These are phyloP conservation scores for Tolypocladium capitatum DNA, from an alignment of 2,329 filamentous ascomycete genomes.

Conservation along the genomic window DNA sequence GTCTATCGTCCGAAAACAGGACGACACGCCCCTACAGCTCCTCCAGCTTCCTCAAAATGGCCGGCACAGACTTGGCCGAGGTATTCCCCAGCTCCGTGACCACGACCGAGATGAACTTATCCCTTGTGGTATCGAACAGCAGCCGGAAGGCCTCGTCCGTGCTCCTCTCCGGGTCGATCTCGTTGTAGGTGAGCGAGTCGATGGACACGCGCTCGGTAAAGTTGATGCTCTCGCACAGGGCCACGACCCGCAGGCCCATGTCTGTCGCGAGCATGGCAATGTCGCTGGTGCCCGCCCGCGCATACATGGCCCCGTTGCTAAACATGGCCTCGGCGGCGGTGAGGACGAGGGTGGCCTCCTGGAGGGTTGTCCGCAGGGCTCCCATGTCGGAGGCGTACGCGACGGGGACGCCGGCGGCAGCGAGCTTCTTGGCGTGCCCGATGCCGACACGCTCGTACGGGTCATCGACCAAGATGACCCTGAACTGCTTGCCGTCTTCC, in stretches of 20 bases:
- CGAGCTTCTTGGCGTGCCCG: constrained; percentile 54
- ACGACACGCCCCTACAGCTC: constrained; percentile 26
- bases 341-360: constrained; percentile 56
- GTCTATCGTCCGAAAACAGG: not conserved
- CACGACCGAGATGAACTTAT: constrained; percentile 75
- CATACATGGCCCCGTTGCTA: constrained; percentile 84
- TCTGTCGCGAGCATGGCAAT: constrained; percentile 73
- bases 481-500: constrained; percentile 58
- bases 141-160: constrained; percentile 43
- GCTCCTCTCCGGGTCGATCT: constrained; percentile 66
- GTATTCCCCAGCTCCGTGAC: constrained; percentile 84
- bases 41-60: constrained; percentile 43
- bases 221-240: constrained; percentile 90
- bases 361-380: constrained; percentile 61
- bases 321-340: constrained; percentile 93
- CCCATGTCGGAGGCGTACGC: constrained; percentile 68
- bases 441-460: constrained; percentile 39
- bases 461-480: constrained; percentile 73
- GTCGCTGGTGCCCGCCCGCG: constrained; percentile 72
- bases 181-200: constrained; percentile 88
- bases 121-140: constrained; percentile 85
- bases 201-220: constrained; percentile 76
- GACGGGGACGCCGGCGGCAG: constrained; percentile 56
- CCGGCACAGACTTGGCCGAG: constrained; percentile 72
- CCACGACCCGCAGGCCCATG: constrained; percentile 66